Base-by-base conservation (phyloP, 352 stramenopile species). In the Pythium phragmiticola region DNA sequence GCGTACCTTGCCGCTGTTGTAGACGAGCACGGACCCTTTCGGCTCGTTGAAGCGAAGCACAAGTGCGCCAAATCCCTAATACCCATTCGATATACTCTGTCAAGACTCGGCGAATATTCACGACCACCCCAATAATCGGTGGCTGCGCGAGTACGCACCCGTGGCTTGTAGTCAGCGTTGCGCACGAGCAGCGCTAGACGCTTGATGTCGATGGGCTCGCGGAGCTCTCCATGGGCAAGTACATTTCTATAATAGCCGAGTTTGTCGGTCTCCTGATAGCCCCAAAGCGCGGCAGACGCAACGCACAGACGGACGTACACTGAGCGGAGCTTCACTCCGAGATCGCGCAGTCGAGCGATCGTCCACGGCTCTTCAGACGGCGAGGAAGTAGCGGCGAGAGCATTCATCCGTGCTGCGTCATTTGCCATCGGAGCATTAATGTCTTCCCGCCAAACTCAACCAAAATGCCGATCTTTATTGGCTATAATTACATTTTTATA, bases 141-240 rank as follows among this genome's bases (percentile, higher is more conserved):
- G 26, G 26, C 26, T 30, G 26, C 26, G 33, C 6, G 23, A 6
- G 2, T 39, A 49, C 65, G 4, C 66, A 90, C 80, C 47, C 80
- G 73, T 21, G 73, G 79, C 13, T 76, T 70, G 68, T 90, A 92
- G 69, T 88, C 80, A 1, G 83, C 76, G 65, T 92, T 90, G 54
- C 83, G 83, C 50, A 90, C 80, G 34, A 84, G 71, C 56, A 89
- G 63, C 41, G 80, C 83, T 48, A 92, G 74, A 36, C 77, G 70
- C 65, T 89, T 77, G 60, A 87, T 61, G 64, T 92, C 81, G 34
- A 92, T 47, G 4, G 68, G 57, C 26, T 69, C 60, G 28, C 77
- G 77, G n/a, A 92, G 64, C 65, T 74, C 77, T 41, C 80, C 80
- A 30, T 86, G 82, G 4, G 61, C 80, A 14, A 92, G 72, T 17